Evolutionary conservation across 495 filamentous ascomycete species (phyloP), one percentile per base, ranked within the genome.

Genomic region (Talaromyces thailandensis): DNA sequence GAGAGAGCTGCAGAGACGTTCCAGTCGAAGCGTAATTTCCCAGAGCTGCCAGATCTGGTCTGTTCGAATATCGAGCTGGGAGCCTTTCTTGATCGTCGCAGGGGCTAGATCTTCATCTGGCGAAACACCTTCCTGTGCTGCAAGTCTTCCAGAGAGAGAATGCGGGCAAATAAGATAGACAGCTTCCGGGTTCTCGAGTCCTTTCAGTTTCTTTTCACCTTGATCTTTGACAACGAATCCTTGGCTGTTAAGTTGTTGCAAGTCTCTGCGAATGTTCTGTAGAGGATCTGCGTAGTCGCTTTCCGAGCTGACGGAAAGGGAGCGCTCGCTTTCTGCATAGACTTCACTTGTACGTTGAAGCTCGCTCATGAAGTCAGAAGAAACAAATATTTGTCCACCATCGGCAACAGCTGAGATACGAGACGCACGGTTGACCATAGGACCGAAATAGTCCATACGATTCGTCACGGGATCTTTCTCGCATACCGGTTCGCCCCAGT

Each of bases 381-480:
- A 96, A 1, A 96, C 93, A 11, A 93, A 93, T 59, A 98, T 96
- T 73, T 99, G 93, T 3, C 94, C 94, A 43, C 94, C 94, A 70
- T 99, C 94, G n/a, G 94, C 94, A 58, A 91, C 91, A 40, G 89
- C 86, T 6, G 90, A 93, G 57, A 99, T 94, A 73, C 94, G 88
- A 56, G 93, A 88, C 0, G 94, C 91, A 63, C 93, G 90, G 73
- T 99, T 99, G 64, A 99, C 94, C 91, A 99, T 98, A 1, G 95
- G 94, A 8, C 94, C 94, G 73, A 97, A 98, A 74, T 99, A 99
- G 70, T 99, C 94, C 94, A 99, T 99, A 45, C 94, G 92, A 55
- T 91, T 86, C 9, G 94, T 99, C 6, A 99, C 90, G 0, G 94
- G 93, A 72, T 99, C 94, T 32, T 88, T 87, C 70, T 98, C 94